These are phyloP conservation scores for Plasmodium relictum DNA, from an alignment of 169 alveolate genomes.

Conservation along the genomic window DNA sequence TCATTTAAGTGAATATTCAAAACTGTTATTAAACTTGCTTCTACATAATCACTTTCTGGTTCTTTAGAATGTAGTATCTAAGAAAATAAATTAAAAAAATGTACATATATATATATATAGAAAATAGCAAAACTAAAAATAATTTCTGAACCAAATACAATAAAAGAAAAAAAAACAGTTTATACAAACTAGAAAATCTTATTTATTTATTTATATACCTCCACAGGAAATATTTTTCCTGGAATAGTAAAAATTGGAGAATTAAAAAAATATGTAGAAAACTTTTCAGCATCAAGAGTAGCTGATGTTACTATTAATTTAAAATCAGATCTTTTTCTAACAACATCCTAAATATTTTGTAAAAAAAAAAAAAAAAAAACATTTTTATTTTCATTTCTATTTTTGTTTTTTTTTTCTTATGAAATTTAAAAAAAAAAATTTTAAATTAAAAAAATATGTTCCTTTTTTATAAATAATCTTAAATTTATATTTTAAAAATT, in stretches of 20 bases:
- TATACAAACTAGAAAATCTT: too few species aligned
- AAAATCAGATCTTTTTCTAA: slow-evolving; percentile 93
- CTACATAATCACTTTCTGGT: slow-evolving; percentile 99
- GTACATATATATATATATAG: not conserved
- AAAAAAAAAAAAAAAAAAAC: not conserved
- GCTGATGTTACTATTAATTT: slow-evolving; percentile 99
- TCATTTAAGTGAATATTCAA: slow-evolving; percentile 97
- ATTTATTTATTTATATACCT: slow-evolving; percentile 82
- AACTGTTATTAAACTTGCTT: slow-evolving; percentile 98
- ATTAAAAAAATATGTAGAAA: slow-evolving; percentile 96
- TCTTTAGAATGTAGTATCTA: slow-evolving; percentile 93
- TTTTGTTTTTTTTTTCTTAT: slow-evolving; percentile 6
- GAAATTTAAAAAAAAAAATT: slow-evolving; percentile 35
- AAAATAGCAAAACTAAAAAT: not conserved
- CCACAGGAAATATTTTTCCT: slow-evolving; percentile 99
- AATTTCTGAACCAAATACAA: not conserved
- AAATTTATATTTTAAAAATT: not conserved
- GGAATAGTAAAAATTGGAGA: slow-evolving; percentile 99
- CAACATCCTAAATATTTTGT: slow-evolving; percentile 86
- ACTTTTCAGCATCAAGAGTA: slow-evolving; percentile 97
- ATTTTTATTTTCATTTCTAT: not conserved
- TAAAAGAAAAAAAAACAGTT: not conserved
- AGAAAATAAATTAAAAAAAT: not conserved
- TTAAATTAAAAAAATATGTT: not conserved
- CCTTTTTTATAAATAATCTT: not conserved